Evolutionary conservation across 2,329 filamentous ascomycete species (phyloP).

Genomic region (Penicillium sumatraense): DNA sequence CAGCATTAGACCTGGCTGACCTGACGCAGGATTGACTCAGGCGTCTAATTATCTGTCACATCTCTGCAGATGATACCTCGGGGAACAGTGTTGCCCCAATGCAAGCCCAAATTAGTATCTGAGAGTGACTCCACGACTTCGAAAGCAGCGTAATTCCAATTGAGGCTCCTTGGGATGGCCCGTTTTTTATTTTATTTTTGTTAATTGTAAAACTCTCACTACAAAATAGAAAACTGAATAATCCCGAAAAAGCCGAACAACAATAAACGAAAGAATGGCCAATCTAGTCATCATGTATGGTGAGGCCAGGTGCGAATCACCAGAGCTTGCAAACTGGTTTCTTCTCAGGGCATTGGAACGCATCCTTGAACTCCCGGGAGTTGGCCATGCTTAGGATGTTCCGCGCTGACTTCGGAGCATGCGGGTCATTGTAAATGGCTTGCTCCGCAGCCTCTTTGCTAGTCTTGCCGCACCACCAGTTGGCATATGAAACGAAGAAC

Average conservation of each 20-base stretch:
- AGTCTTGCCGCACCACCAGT: conserved; percentile 70
- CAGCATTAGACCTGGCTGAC: not conserved
- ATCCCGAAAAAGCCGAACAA: not conserved
- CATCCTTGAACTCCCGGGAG: conserved; percentile 68
- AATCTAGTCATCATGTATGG: not conserved
- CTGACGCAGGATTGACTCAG: not conserved
- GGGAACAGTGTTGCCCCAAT: not conserved
- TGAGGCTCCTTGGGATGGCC: not conserved
- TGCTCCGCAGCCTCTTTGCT: conserved; percentile 62
- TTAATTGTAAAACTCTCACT: not conserved
- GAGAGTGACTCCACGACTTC: not conserved
- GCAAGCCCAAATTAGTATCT: not conserved
- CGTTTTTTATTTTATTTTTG: not conserved
- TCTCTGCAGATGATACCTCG: conserved; percentile 10
- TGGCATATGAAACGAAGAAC: conserved; percentile 69
- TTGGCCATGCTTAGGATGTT: conserved; percentile 65
- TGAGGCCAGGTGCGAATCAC: conserved; percentile 46
- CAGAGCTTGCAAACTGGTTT: conserved; percentile 72
- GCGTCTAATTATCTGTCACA: not conserved
- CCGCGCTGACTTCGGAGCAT: conserved; percentile 67
- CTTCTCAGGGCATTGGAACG: conserved; percentile 68
- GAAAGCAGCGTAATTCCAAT: not conserved
- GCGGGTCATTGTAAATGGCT: conserved; percentile 65
- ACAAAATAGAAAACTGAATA: not conserved
- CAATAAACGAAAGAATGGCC: not conserved